Conservation (phyloP, 352 stramenopile genomes). For the Globisporangium carolinianum region DNA sequence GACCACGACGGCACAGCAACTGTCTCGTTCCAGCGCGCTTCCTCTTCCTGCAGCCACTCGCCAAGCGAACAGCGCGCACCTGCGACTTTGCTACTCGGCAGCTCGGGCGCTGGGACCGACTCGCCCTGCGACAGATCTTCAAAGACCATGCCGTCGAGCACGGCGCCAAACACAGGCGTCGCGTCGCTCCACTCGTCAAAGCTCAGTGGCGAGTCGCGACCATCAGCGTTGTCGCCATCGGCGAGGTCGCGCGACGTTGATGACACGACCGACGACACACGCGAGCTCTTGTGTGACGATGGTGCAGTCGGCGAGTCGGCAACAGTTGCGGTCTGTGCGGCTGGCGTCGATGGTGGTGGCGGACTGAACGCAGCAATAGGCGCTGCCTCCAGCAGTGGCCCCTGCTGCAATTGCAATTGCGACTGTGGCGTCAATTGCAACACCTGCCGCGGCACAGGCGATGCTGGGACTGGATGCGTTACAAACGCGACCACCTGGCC, state of each 20-base stretch:
- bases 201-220: constrained; percentile 42
- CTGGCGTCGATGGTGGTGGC: neutral
- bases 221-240: neutral
- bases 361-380: neutral
- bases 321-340: neutral
- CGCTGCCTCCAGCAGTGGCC: too few relatives aligned
- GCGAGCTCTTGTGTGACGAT: constrained; percentile 19
- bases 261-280: too few relatives aligned
- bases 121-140: constrained; percentile 36
- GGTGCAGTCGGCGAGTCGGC: constrained; percentile 12
- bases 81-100: neutral
- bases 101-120: constrained; percentile 13
- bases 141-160: constrained; percentile 39
- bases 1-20: constrained; percentile 52
- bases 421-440: neutral
- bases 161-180: constrained; percentile 22
- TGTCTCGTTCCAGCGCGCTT: constrained; percentile 47
- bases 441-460: constrained; percentile 7
- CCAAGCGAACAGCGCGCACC: constrained; percentile 26
- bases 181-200: constrained; percentile 60
- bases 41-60: constrained; percentile 54
- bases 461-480: constrained; percentile 11
- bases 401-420: too few relatives aligned
- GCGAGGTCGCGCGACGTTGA: neutral
- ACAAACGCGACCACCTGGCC: constrained; percentile 45